Evolutionary conservation across 306 rosid species (phyloP).

Genomic region (Leucaena leucocephala): DNA sequence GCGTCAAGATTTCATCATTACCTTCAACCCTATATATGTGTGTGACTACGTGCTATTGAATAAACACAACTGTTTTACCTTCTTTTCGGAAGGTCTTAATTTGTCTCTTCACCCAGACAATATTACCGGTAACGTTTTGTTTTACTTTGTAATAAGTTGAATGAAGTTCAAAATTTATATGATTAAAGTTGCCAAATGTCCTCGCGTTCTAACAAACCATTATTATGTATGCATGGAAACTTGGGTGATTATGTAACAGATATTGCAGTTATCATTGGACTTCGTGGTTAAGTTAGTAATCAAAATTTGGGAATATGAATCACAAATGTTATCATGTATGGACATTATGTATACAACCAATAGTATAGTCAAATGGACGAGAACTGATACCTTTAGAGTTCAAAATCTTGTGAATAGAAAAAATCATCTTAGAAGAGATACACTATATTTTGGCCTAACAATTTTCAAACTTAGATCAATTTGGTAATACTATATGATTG

Average conservation of each 20-base stretch:
- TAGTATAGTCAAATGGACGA: not conserved
- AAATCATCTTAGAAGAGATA: not conserved
- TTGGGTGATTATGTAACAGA: not conserved
- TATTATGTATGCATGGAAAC: not conserved
- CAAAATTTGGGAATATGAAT: not conserved
- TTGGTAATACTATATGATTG: too few relatives aligned
- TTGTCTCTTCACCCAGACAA: not conserved
- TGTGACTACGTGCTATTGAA: not conserved
- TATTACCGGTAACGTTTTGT: not conserved
- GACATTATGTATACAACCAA: not conserved
- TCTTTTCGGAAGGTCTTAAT: not conserved
- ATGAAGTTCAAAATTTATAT: not conserved
- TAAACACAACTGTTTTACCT: not conserved
- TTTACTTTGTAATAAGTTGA: not conserved
- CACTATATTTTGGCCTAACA: not conserved
- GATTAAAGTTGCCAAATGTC: not conserved
- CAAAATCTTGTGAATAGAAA: too few relatives aligned
- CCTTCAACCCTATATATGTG: not conserved
- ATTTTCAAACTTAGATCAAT: not conserved
- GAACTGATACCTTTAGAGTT: not conserved
- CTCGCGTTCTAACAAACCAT: not conserved
- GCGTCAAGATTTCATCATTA: too few relatives aligned
- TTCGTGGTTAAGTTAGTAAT: not conserved
- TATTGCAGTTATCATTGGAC: not conserved
- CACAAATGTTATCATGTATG: not conserved